These are phyloP conservation scores for Claviceps arundinis DNA, from an alignment of 2,329 filamentous ascomycete species.

Conservation along the genomic window DNA sequence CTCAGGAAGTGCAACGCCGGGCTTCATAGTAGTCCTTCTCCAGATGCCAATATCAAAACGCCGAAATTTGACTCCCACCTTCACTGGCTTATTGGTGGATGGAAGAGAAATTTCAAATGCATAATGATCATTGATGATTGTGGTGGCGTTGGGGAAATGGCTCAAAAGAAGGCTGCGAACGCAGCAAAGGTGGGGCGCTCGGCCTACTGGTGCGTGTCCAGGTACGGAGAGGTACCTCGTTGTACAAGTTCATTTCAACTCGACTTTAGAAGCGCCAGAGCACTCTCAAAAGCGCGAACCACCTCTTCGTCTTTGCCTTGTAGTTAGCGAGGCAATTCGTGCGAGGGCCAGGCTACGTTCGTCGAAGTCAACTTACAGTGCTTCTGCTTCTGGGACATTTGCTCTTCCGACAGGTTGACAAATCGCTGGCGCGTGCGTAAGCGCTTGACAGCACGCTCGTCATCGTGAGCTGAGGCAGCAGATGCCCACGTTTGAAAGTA, in stretches of 20 bases:
- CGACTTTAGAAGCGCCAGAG: slow-evolving; percentile 38
- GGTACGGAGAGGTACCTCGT: not conserved
- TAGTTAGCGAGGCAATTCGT: slow-evolving; percentile 8
- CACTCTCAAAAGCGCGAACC: slow-evolving; percentile 49
- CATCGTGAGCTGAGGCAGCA: slow-evolving; percentile 58
- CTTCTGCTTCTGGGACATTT: slow-evolving; percentile 58
- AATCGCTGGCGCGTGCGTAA: slow-evolving; percentile 67
- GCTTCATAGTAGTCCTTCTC: not conserved
- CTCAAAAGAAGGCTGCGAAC: not conserved
- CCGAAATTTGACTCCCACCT: not conserved
- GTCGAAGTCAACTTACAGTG: slow-evolving; percentile 50
- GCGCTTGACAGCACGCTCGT: slow-evolving; percentile 63
- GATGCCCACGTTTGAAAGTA: slow-evolving; percentile 71
- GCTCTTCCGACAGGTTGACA: slow-evolving; percentile 61
- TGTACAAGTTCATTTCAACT: slow-evolving; percentile 11
- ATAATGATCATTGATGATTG: not conserved
- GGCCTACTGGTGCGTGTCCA: not conserved
- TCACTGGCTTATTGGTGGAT: not conserved
- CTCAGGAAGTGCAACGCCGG: not conserved
- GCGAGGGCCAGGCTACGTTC: not conserved
- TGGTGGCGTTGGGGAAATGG: not conserved
- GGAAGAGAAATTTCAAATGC: not conserved
- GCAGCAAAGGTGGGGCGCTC: not conserved
- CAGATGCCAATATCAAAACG: not conserved
- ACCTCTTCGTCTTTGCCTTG: slow-evolving; percentile 33